phyloP scores from a whole-genome alignment of 345 rosid genomes.

The Citrus reticulata region DNA sequence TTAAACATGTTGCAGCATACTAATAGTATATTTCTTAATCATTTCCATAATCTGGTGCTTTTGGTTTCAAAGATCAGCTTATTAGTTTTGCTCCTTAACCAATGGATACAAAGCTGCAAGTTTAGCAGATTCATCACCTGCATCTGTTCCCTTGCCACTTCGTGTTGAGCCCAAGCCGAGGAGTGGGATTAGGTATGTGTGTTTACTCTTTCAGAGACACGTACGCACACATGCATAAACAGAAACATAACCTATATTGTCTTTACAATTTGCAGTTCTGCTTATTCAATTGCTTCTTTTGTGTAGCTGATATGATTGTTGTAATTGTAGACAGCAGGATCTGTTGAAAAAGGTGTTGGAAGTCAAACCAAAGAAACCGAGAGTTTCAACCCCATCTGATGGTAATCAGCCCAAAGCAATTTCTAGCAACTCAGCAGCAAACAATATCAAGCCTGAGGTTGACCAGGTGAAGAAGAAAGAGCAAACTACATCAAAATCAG shows the following conservation, averaged over 20 bases:
- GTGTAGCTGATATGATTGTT: not conserved
- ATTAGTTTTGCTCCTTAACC: slow-evolving; percentile 44
- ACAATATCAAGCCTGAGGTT: slow-evolving; percentile 16
- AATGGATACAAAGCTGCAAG: slow-evolving; percentile 78
- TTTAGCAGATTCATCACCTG: slow-evolving; percentile 83
- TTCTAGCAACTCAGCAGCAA: slow-evolving; percentile 27
- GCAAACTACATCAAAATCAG: slow-evolving; percentile 11
- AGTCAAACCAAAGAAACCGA: slow-evolving; percentile 72
- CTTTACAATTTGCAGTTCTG: not conserved
- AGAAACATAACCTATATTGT: not conserved
- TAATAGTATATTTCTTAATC: not conserved
- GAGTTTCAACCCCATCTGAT: slow-evolving; percentile 31
- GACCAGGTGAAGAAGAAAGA: slow-evolving; percentile 30
- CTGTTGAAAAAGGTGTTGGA: slow-evolving; percentile 83
- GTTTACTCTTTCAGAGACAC: not conserved
- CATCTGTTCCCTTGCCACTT: slow-evolving; percentile 75
- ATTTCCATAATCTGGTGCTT: not conserved
- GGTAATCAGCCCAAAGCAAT: slow-evolving; percentile 22
- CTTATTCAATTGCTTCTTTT: not conserved
- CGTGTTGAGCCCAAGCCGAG: slow-evolving; percentile 96
- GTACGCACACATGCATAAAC: too few species aligned
- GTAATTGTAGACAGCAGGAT: slow-evolving; percentile 71
- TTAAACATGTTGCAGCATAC: not conserved
- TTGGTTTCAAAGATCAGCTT: not conserved
- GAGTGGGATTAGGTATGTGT: slow-evolving; percentile 79